These are phyloP conservation scores for Triangularia verruculosa DNA, from an alignment of 2,329 filamentous ascomycete genomes.

Conservation along the genomic window DNA sequence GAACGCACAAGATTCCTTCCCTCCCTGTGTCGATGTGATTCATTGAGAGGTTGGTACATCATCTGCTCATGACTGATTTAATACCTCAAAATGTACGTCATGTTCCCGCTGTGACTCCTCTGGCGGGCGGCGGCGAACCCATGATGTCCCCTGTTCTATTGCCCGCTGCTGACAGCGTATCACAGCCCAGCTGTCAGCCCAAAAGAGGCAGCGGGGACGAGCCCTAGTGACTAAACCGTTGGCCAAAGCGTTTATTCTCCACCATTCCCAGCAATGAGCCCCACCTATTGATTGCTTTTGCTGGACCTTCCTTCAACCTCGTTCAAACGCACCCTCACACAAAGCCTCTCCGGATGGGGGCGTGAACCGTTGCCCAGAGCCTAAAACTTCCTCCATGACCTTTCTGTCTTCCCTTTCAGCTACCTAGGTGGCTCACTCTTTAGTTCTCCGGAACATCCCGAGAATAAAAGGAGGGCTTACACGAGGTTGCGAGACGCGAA, in stretches of 20 bases:
- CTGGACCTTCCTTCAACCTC: conserved; percentile 4
- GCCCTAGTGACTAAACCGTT: conserved; percentile 12
- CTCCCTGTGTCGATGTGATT: not conserved
- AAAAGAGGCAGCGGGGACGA: not conserved
- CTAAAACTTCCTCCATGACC: not conserved
- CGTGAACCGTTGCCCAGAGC: not conserved
- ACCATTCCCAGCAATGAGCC: not conserved
- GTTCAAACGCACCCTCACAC: not conserved
- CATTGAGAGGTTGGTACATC: not conserved
- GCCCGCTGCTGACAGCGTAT: not conserved
- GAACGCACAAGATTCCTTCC: not conserved
- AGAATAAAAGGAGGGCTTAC: not conserved
- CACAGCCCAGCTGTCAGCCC: not conserved
- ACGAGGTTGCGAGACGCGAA: not conserved
- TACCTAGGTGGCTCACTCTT: not conserved
- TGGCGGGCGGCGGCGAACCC: not conserved
- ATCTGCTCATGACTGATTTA: not conserved
- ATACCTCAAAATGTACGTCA: not conserved
- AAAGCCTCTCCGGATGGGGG: not conserved
- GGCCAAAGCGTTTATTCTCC: not conserved
- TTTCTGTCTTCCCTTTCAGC: not conserved
- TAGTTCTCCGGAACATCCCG: not conserved
- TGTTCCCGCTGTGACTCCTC: not conserved
- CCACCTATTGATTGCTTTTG: not conserved
- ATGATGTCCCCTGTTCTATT: not conserved